Evolutionary conservation across 2,329 filamentous ascomycete species (phyloP), one percentile per base, ranked within the genome.

Genomic region (Colletotrichum cereale): DNA sequence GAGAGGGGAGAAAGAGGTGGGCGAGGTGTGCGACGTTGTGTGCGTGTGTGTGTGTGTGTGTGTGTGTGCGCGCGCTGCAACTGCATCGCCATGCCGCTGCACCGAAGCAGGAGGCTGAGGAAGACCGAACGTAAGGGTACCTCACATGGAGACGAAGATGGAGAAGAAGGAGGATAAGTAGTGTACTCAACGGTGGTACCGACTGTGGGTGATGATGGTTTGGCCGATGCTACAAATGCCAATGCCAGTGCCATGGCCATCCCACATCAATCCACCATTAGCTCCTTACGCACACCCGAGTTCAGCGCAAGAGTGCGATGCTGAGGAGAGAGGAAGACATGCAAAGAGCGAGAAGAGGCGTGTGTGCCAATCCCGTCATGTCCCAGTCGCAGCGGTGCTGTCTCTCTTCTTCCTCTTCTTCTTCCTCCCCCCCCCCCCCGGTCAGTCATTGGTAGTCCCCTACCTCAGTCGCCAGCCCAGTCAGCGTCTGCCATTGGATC

Each of bases 291-390:
- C 47, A 24, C 14, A 18, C 42, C 60, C 42, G 38, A 62, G 16
- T 38, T 38, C 55, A 36, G 55, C 55, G 31, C 53, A 66, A 58
- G 53, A 62, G 34, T 56, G 66, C 53, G 36, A 55, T 52, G 66
- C 50, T 62, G 26, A 52, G 44, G 66, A 26, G 31, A 42, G 11
- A 66, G 56, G 31, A 34, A 18, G 66, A 47, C 52, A 26, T 34
- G 66, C 56, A 62, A 52, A 69, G 42, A 69, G 53, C 62, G 56
- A 66, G 36, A 24, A 42, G 40, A 60, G 38, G 66, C 55, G 52
- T 58, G 53, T 64, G 66, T 67, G 60, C 60, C 42, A 53, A 67
- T 64, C 66, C 66, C 60, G 60, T 64, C 50, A 50, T 62, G 64
- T 62, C 57, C 47, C 64, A 48, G 60, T 57, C 60, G 31, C 40